Percentiles rank a stretch among this genome's conserved stretches.
These are phyloP conservation scores for Candida patagonica DNA, from an alignment of 805 yeast species.

Conservation along the genomic window DNA sequence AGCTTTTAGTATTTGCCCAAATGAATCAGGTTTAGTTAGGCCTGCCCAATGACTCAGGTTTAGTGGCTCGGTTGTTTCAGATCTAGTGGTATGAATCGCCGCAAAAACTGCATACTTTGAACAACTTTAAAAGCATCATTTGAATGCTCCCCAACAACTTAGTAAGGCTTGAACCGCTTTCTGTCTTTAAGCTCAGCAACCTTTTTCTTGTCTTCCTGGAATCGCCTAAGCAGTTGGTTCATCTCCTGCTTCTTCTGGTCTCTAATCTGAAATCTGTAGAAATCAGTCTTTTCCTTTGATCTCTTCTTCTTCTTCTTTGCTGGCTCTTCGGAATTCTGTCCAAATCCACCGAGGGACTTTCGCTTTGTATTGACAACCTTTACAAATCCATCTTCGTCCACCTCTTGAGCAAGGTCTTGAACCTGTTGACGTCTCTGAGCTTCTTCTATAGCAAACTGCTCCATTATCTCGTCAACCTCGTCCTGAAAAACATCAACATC, in stretches of 20 bases:
- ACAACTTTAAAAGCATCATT: not conserved
- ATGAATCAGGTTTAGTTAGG: no score
- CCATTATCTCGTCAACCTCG: slow-evolving; percentile 52
- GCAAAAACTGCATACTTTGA: no score
- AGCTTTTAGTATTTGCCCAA: no score
- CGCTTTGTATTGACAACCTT: slow-evolving; percentile 81
- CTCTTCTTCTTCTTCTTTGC: slow-evolving; percentile 35
- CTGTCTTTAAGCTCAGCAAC: slow-evolving; percentile 70
- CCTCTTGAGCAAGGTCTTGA: slow-evolving; percentile 35
- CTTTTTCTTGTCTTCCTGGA: slow-evolving; percentile 84
- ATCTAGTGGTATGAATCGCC: no score
- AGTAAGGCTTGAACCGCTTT: slow-evolving; percentile 80
- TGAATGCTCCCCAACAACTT: slow-evolving; percentile 10
- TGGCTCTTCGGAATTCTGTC: slow-evolving; percentile 5
- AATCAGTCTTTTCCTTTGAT: slow-evolving; percentile 77
- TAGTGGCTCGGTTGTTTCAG: no score
- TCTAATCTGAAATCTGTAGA: slow-evolving; percentile 92
- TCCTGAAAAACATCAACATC: slow-evolving; percentile 44
- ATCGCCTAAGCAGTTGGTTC: slow-evolving; percentile 74
- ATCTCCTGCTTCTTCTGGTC: slow-evolving; percentile 88
- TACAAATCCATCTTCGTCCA: slow-evolving; percentile 93
- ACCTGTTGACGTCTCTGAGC: slow-evolving; percentile 30
- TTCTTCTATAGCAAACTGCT: slow-evolving; percentile 63
- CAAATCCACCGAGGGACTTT: slow-evolving; percentile 64
- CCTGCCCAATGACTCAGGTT: no score